Evolutionary conservation across 345 rosid genomes (phyloP), one percentile per base, ranked within the genome.

Genomic region (Hibiscus trionum): DNA sequence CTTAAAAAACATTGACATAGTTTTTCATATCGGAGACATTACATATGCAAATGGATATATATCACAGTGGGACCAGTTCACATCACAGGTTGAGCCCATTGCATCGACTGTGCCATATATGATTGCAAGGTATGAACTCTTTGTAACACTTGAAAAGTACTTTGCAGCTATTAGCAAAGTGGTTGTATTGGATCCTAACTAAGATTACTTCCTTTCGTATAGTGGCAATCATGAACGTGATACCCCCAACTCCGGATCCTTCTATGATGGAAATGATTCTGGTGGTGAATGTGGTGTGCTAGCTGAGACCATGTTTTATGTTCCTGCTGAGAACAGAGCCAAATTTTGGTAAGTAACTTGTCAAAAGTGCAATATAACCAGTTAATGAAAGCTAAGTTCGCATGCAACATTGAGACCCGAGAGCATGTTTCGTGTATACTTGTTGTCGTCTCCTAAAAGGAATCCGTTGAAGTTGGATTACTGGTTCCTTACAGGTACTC

Each of bases 31-130:
- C 1, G 61, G 61, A 11, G 61, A 57, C 61, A 57, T 57, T 57
- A 24, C 61, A 11, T 57, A 57, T 21, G 29, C 61, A 24, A 57
- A 57, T 57, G 61, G 61, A 21, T 57, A 57, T 57, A 11, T 24
- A 27, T 57, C 61, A 24, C 62, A 58, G 62, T 58, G 62, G 62
- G 62, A 58, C 35, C 62, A 58, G 35, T 58, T 58, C 62, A 58
- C 62, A 11, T 58, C 62, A 24, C 62, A 58, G 62, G 62, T 58
- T 26, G 62, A 58, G 33, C 62, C 16, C 33, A 58, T 58, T 58
- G 33, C 62, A 24, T 58, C 62, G 4, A 58, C 62, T 4, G 33
- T 58, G 62, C 62, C 62, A 58, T 58, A 58, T 58, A 58, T 58
- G 62, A 58, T 58, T 58, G 62, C 62, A 58, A 58, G 62, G 62